Percentiles rank a stretch among this genome's conserved stretches.
phyloP scores from a whole-genome alignment of 2,329 filamentous ascomycete genomes.

The Aurifilum marmelostoma region DNA sequence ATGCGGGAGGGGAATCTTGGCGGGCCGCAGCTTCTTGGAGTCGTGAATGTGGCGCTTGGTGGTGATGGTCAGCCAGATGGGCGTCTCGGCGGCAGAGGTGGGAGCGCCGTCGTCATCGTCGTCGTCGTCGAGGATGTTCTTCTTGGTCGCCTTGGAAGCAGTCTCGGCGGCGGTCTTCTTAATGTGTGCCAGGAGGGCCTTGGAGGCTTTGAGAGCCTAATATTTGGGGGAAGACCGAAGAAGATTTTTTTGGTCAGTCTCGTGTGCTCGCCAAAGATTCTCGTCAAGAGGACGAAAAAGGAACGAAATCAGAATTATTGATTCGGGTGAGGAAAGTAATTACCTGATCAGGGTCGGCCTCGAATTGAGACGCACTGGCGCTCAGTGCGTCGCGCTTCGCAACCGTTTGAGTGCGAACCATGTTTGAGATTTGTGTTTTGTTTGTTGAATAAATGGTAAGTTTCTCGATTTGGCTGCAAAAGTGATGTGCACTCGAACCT shows the following conservation, averaged over 20 bases:
- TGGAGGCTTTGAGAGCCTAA: constrained; percentile 65
- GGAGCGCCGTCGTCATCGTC: constrained; percentile 37
- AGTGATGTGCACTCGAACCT: not conserved
- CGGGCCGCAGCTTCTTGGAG: constrained; percentile 78
- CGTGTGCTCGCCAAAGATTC: not conserved
- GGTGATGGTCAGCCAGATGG: constrained; percentile 65
- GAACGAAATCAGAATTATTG: not conserved
- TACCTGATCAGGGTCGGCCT: constrained; percentile 43
- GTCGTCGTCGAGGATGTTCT: constrained; percentile 56
- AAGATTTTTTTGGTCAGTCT: not conserved
- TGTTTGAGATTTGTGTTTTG: constrained; percentile 28
- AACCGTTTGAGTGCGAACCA: constrained; percentile 41
- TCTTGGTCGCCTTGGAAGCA: constrained; percentile 52
- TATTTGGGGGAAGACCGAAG: not conserved
- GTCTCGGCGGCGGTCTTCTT: constrained; percentile 57
- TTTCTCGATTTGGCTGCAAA: constrained; percentile 1
- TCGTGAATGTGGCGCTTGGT: constrained; percentile 71
- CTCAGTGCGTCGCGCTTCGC: constrained; percentile 37
- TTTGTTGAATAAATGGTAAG: constrained; percentile 10
- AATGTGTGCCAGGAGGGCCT: constrained; percentile 65
- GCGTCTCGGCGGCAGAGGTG: constrained; percentile 47
- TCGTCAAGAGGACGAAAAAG: not conserved
- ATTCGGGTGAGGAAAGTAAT: not conserved
- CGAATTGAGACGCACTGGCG: constrained; percentile 38
- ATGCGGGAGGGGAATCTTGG: constrained; percentile 79